A percentile compares a stretch with the other conserved stretches of the same genome.
Conservation (phyloP, 352 stramenopile genomes). For the Nothophytophthora sp. region DNA sequence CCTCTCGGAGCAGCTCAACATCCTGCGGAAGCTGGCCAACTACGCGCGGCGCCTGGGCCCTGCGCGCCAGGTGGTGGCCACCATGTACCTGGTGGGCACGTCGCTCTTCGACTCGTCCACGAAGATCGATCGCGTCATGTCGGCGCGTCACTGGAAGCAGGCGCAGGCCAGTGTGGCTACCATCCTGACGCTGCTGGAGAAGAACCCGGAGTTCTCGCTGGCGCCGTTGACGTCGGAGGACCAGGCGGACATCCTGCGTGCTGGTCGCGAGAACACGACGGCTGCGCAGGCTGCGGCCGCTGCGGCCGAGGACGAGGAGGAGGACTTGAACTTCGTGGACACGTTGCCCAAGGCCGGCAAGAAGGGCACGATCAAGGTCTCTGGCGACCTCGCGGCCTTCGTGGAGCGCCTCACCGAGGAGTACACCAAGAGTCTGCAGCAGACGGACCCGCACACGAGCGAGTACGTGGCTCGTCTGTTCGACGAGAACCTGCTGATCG, state of each 20-base stretch:
- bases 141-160: conserved; percentile 71
- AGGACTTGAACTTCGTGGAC: conserved; percentile 84
- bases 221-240: conserved; percentile 77
- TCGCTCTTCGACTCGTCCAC: conserved; percentile 83
- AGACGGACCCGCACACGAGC: conserved; percentile 95
- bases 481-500: conserved; percentile 93
- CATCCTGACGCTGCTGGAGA: conserved; percentile 77
- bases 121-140: conserved; percentile 90
- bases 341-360: conserved; percentile 65
- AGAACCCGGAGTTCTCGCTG: conserved; percentile 82
- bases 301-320: conserved; percentile 76
- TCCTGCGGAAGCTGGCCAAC: conserved; percentile 79
- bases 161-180: conserved; percentile 62
- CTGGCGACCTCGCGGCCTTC: conserved; percentile 87
- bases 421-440: conserved; percentile 98
- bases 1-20: conserved; percentile 64
- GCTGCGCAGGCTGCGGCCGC: conserved; percentile 53
- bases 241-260: conserved; percentile 83
- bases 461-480: conserved; percentile 95
- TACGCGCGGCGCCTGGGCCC: conserved; percentile 77
- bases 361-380: conserved; percentile 88
- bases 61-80: conserved; percentile 72
- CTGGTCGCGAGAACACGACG: conserved; percentile 66
- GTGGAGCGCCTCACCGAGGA: conserved; percentile 96
- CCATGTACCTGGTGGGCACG: conserved; percentile 82